Conservation (phyloP, 2,329 filamentous ascomycete species). For the Ciborinia camelliae region DNA sequence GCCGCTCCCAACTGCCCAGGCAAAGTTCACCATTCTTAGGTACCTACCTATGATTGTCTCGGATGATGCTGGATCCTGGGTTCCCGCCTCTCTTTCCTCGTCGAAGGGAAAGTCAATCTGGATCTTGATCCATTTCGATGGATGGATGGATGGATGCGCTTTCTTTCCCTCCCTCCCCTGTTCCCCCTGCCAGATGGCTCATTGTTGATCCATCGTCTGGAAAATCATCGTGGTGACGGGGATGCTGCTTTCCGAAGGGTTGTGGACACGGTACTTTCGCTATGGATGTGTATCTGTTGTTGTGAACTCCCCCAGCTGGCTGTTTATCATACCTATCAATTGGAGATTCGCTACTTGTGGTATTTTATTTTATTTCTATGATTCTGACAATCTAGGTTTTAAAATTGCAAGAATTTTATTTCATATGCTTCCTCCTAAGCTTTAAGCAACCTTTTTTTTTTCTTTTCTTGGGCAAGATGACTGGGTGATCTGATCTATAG, state of each 20-base stretch:
- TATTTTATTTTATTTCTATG: no score
- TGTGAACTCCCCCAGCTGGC: slow-evolving; percentile 1
- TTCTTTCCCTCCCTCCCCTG: no score
- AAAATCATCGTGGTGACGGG: slow-evolving; percentile 17
- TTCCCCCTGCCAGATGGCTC: neutral
- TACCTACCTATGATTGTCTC: slow-evolving; percentile 8
- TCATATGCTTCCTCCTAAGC: neutral
- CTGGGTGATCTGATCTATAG: neutral
- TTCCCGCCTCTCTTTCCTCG: slow-evolving; percentile 18
- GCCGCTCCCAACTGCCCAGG: no score
- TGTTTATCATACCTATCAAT: no score
- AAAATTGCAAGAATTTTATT: neutral
- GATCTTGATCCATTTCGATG: no score
- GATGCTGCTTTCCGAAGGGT: no score
- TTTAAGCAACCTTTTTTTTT: neutral
- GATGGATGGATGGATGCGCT: no score
- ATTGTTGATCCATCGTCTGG: slow-evolving; percentile 1
- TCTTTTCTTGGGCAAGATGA: neutral
- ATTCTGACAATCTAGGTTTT: neutral
- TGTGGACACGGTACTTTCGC: neutral
- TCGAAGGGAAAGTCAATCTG: slow-evolving; percentile 14
- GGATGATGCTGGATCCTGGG: slow-evolving; percentile 16
- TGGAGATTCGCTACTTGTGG: no score
- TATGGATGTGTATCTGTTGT: no score
- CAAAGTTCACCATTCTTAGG: no score